Evolutionary conservation across 768 basidiomycete species (phyloP), one percentile per base, ranked within the genome.

Genomic region (Termitomyces sp.): DNA sequence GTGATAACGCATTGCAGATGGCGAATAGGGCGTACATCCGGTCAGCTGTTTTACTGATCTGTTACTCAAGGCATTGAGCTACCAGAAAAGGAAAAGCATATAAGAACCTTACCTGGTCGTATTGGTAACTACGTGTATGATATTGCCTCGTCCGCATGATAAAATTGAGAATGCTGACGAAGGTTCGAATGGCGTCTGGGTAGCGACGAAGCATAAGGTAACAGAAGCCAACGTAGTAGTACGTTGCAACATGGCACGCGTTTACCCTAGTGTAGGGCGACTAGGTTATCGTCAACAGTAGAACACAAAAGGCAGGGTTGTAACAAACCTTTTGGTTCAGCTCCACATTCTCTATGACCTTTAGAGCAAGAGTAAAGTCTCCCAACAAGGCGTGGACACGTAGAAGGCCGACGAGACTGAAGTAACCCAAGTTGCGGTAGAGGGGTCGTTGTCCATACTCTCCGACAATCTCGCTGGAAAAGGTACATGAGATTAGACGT

Each of bases 11-110:
- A 64, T 93, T 90, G 75, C 94, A 96, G 59, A 99, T 85, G 7
- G 94, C 92, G 61, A 98, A 91, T 33, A 99, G 73, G 6, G 94
- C 94, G 66, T 98, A 96, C 95, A 98, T 99, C 47, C 97, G 79
- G 68, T 99, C 97, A 4, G 93, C 95, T 18, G 91, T 95, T 79
- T 98, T 98, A 76, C 88, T 94, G 73, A 99, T 97, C 91, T 63
- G 36, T 33, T 54, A 38, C 22, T 93, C 38, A 5, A 26, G 47
- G 50, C 20, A 36, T 33, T 54, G n/a, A 57, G 53, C 46, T 44
- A 36, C 32, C 24, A 43, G 42, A 40, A 28, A 10, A 46, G 42
- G n/a, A 45, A 35, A 6, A 26, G 36, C 7, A 36, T 45, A 49
- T 2, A 47, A 53, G 30, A 26, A 13, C 12, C 30, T 35, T 60